These are phyloP conservation scores for Byssothecium circinans DNA, from an alignment of 2,329 filamentous ascomycete species.

Conservation along the genomic window DNA sequence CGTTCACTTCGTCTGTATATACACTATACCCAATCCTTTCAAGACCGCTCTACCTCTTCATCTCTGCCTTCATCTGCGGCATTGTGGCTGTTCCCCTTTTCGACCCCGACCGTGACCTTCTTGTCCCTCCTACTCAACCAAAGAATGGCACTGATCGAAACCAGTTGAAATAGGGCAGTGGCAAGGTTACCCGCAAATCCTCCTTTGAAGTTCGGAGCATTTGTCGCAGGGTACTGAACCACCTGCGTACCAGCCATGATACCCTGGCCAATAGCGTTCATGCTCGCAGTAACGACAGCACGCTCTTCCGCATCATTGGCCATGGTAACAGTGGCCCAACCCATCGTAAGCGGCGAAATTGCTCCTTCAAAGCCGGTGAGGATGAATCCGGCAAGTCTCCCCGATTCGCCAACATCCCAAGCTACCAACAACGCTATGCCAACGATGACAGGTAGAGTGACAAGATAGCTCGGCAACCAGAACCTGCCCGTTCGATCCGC, in stretches of 20 bases:
- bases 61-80: too few relatives aligned
- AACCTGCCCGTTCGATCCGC: conserved; percentile 42
- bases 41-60: too few relatives aligned
- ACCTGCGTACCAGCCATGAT: conserved; percentile 47
- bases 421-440: conserved; percentile 39
- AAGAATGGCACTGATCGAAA: conserved; percentile 8
- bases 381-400: conserved; percentile 44
- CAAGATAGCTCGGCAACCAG: conserved; percentile 38
- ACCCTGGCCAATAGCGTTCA: conserved; percentile 50
- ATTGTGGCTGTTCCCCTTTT: too few relatives aligned
- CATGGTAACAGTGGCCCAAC: conserved; percentile 36
- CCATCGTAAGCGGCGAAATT: conserved; percentile 42
- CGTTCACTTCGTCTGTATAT: too few relatives aligned
- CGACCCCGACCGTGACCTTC: not conserved
- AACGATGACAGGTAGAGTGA: conserved; percentile 40
- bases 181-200: conserved; percentile 31
- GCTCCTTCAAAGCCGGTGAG: conserved; percentile 43
- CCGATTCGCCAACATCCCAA: conserved; percentile 44
- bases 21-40: too few relatives aligned
- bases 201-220: conserved; percentile 39
- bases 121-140: conserved; percentile 5
- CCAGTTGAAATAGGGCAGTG: conserved; percentile 40
- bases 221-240: conserved; percentile 43
- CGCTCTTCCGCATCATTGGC: conserved; percentile 38
- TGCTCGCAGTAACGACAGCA: conserved; percentile 47